Percentiles rank a stretch among this genome's conserved stretches.
These are phyloP conservation scores for Didymella keratinophila DNA, from an alignment of 2,329 filamentous ascomycete species.

Conservation along the genomic window DNA sequence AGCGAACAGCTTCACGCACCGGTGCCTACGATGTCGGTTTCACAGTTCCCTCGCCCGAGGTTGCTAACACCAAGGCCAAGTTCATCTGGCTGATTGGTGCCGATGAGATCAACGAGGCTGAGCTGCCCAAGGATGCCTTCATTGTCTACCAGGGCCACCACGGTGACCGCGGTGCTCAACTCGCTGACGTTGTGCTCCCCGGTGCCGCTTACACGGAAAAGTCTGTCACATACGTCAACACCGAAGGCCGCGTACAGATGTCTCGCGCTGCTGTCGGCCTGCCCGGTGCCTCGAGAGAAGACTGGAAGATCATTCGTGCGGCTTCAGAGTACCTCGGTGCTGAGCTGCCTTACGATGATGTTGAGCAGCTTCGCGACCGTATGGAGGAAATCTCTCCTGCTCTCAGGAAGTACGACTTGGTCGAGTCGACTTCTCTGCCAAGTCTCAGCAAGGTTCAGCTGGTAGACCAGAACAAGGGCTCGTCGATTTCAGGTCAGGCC, in stretches of 20 bases:
- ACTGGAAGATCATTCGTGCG: constrained; percentile 99
- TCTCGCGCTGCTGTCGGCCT: constrained; percentile 88
- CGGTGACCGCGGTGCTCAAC: constrained; percentile 89
- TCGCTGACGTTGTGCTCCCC: constrained; percentile 92
- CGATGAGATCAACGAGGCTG: constrained; percentile 83
- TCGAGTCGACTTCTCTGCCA: constrained; percentile 78
- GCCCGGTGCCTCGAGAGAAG: constrained; percentile 87
- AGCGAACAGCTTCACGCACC: constrained; percentile 88
- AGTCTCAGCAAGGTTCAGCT: constrained; percentile 91
- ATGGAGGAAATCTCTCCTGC: constrained; percentile 95
- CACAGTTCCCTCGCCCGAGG: constrained; percentile 80
- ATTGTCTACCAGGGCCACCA: constrained; percentile 98
- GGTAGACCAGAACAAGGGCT: constrained; percentile 93
- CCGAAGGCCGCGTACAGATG: constrained; percentile 94
- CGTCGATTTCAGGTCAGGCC: constrained; percentile 73
- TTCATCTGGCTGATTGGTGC: constrained; percentile 96
- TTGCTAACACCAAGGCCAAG: constrained; percentile 87
- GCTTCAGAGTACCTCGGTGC: constrained; percentile 88
- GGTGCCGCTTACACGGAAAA: constrained; percentile 98
- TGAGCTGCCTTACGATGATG: constrained; percentile 90
- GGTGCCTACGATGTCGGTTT: constrained; percentile 97
- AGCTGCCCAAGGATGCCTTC: constrained; percentile 95
- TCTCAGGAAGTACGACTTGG: constrained; percentile 86
- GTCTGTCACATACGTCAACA: constrained; percentile 95
- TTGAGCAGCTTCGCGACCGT: constrained; percentile 86